Base-by-base conservation (phyloP, 2,329 filamentous ascomycete species). In the Calycina herbarum region DNA sequence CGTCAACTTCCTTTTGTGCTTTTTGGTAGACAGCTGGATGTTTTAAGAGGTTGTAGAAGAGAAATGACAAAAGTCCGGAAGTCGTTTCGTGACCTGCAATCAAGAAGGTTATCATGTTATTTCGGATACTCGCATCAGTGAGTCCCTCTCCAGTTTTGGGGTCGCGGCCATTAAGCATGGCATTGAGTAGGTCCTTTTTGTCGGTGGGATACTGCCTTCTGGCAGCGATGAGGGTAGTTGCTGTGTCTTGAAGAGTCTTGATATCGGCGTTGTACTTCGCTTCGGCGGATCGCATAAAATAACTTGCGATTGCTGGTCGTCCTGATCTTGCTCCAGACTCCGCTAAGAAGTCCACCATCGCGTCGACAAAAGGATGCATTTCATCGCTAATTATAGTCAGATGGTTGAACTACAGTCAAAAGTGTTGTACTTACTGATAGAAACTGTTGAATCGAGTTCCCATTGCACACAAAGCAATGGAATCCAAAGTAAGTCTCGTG, bases 391-490 rank as follows among this genome's bases (percentile, higher is more conserved):
- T 24, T 6, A 54, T 24, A 5, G 48, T 54, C 48, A 54, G 48
- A 24, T 13, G 10, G 3, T 5, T 3, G 7, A 8, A 33, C 1
- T 5, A 33, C 3, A 33, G 31, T 33, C 5, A 33, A 24, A 7
- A 13, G 27, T 13, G 11, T 15, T 40, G 13, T 17, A 54, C 48
- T 27, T 54, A 54, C 48, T 82, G 81, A 73, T 93, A 93, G 77
- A 89, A 92, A 0, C 85, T 89, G 77, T 93, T 93, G 81, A 93
- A 93, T n/a, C 90, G 86, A 8, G 89, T 91, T 66, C 89, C 87
- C 77, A 92, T 85, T 80, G 82, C 89, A 92, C 92, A 40, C 38
- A 93, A 81, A 1, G 88, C 88, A 8, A 93, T 82, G 0, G 89
- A 90, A 73, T 93, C 90, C 2, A 93, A 82, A 0, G 90, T 87